A percentile compares a stretch with the other conserved stretches of the same genome.
Conservation (phyloP, 2,329 filamentous ascomycete species). For the Fusarium foetens region DNA sequence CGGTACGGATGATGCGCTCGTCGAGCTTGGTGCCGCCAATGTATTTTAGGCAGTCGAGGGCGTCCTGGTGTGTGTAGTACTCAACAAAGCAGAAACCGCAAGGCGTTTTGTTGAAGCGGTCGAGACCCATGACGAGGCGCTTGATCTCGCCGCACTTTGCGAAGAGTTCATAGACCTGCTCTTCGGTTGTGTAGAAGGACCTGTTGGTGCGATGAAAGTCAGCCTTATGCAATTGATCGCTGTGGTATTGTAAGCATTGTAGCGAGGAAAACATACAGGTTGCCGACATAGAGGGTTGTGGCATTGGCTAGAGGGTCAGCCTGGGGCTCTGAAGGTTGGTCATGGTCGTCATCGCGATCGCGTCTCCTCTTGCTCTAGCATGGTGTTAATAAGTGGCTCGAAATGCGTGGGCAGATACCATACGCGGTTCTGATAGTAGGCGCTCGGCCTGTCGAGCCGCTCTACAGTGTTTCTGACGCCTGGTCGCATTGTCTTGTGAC, state of each 20-base stretch:
- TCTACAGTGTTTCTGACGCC: constrained; percentile 79
- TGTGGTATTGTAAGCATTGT: neutral
- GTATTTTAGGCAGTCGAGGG: constrained; percentile 98
- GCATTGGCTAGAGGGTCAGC: constrained; percentile 83
- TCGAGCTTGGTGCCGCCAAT: constrained; percentile 98
- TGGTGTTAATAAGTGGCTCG: constrained; percentile 3
- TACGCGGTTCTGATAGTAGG: constrained; percentile 89
- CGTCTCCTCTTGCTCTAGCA: constrained; percentile 77
- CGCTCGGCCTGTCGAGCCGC: constrained; percentile 90
- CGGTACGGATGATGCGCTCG: constrained; percentile 94
- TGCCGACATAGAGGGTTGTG: constrained; percentile 96
- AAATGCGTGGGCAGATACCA: constrained; percentile 41
- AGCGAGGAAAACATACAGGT: constrained; percentile 68
- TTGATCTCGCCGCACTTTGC: constrained; percentile 98
- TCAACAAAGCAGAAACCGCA: constrained; percentile 99
- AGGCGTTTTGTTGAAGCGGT: constrained; percentile 96
- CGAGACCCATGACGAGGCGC: constrained; percentile 95
- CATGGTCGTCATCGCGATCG: constrained; percentile 68
- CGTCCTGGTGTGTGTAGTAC: constrained; percentile 98
- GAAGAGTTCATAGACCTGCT: constrained; percentile 98
- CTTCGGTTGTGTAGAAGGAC: constrained; percentile 98
- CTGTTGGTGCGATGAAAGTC: constrained; percentile 54
- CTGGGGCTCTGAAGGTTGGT: constrained; percentile 58
- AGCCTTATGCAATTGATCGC: neutral
- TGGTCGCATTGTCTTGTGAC: constrained; percentile 54